Evolutionary conservation across 2,329 filamentous ascomycete genomes (phyloP), one percentile per base, ranked within the genome.

Genomic region (Calonectria fujianensis): DNA sequence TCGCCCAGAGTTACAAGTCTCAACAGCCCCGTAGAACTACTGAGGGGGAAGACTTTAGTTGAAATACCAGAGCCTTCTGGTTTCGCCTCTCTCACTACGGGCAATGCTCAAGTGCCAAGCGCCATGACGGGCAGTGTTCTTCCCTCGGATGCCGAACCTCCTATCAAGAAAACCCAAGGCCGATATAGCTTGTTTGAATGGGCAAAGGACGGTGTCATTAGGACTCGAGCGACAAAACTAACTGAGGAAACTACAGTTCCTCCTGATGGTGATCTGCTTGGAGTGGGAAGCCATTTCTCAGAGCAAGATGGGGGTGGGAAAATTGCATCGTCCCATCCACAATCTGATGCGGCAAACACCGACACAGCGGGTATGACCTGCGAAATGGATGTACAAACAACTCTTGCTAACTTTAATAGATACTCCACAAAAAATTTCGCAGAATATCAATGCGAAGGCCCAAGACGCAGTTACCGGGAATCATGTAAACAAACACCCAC

Each of bases 271-370:
- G 75, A 77, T 39, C 75, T 77, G 27, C 31, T 50, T 3, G 76
- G 73, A 3, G 73, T 77, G 11, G 76, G 73, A 9, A 75, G 75
- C 14, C 73, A 73, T 39, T 77, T 63, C 35, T 29, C 4, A 41
- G 13, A 29, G n/a, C 35, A 71, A 45, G 63, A 73, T 16, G 11
- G 20, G 35, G 27, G 31, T 32, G 73, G 51, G 39, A 74, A 41
- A 29, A 31, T 67, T 3, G 20, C n/a, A 8, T 31, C 29, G n/a
- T 65, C 75, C 41, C 29, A 27, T 2, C 29, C 48, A 20, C 32
- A 54, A 7, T 9, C 32, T 7, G 18, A 57, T 2, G 29, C 27
- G n/a, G 27, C 37, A 1, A 65, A 61, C 1, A 14, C 13, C 9
- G 27, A 41, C 3, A 59, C 6, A 13, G 24, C 29, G 61, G 61